Evolutionary conservation across 805 yeast species (phyloP).

Genomic region (Jamesozyma spencerorum): DNA sequence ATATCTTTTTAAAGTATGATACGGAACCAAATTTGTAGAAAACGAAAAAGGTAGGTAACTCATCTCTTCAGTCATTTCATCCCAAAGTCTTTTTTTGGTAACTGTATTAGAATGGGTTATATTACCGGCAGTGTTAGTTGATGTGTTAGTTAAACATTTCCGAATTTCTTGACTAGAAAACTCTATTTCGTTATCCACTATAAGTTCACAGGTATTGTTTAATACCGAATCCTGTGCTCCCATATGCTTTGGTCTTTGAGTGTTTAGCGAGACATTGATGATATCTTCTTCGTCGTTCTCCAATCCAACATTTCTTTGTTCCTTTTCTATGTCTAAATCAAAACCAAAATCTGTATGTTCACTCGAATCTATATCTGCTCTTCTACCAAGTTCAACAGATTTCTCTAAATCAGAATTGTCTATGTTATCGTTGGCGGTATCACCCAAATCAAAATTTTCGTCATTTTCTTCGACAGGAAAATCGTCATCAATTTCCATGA

Average conservation of each 20-base stretch:
- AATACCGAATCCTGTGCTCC: constrained; percentile 11
- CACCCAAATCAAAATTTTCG: constrained; percentile 25
- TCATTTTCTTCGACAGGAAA: constrained; percentile 21
- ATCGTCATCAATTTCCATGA: constrained; percentile 15
- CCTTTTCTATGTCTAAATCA: constrained; percentile 40
- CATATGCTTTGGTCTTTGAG: constrained; percentile 8
- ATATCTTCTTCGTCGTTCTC: no score
- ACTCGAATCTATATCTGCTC: constrained; percentile 25
- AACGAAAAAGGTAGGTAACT: constrained; percentile 16
- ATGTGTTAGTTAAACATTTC: background rate
- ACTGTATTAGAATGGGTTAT: no score
- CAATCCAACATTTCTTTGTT: constrained; percentile 24
- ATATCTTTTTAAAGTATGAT: constrained; percentile 16
- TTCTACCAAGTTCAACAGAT: constrained; percentile 63
- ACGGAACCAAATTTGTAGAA: constrained; percentile 11
- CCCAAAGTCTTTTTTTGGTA: constrained; percentile 17
- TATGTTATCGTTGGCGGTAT: constrained; percentile 11
- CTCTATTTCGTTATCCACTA: constrained; percentile 14
- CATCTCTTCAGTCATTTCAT: constrained; percentile 13
- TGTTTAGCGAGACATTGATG: constrained; percentile 8
- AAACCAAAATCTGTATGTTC: constrained; percentile 41
- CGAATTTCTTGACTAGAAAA: constrained; percentile 11
- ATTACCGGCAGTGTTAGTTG: no score
- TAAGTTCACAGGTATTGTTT: constrained; percentile 9
- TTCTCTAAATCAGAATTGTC: constrained; percentile 34